Evolutionary conservation across 352 stramenopile species (phyloP), one percentile per base, ranked within the genome.

Genomic region (Blastocystis hominis): DNA sequence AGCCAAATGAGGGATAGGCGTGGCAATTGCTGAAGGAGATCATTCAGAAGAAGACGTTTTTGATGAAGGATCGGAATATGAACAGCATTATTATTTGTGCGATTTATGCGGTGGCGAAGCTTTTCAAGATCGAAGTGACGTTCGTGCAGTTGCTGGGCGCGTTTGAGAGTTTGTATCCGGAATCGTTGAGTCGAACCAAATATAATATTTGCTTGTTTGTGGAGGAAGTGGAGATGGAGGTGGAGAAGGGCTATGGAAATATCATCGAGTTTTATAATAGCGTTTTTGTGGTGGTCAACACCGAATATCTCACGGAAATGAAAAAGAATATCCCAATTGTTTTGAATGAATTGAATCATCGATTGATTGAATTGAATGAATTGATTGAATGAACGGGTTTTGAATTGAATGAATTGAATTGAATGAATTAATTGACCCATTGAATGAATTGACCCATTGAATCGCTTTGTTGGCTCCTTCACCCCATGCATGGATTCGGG

Each of bases 191-290:
- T 17, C 46, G 70, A 30, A 47, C 55, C 9, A 80, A 61, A 24
- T 62, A 80, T n/a, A 61, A 80, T 30, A 46, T 80, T 4, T 42
- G 17, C 3, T 17, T 80, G 42, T 15, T 17, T 0, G 7, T n/a
- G n/a, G 53, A 62, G n/a, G 70, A 54, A 30, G 10, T 62, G 47
- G 20, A 42, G 24, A 40, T 59, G 5, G 46, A 64, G 20, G 30
- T 46, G 36, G 50, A 40, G 17, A 78, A 56, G 53, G 3, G n/a
- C 6, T 7, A 24, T 2, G 70, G 70, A n/a, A 80, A 62, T 38
- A 80, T 80, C 46, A 80, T 80, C 44, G 70, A 80, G 24, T 80
- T 80, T 24, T 80, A 80, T 38, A 80, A 80, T 5, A 47, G 13
- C 36, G 42, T 80, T 20, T 80, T 80, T 47, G 70, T 80, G 15